Conservation (phyloP, 305 asterid species). For the Solanum hybrid region DNA sequence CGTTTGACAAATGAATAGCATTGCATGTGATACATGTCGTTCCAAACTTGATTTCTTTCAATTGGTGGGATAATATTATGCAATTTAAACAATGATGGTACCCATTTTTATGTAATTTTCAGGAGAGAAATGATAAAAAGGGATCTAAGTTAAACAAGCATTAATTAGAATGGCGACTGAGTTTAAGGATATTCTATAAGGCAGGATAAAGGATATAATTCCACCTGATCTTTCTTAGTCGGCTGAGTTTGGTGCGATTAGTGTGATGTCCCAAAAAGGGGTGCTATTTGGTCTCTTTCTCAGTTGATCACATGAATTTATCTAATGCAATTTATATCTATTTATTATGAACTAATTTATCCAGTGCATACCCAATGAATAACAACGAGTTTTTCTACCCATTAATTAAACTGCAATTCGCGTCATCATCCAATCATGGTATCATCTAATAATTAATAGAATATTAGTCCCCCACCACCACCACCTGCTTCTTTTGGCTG, state of each 20-base stretch:
- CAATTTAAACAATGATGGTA: background rate
- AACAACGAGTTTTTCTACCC: background rate
- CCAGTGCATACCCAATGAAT: background rate
- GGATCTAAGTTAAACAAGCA: background rate
- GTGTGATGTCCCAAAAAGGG: background rate
- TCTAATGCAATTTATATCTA: background rate
- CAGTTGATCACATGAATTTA: too few species aligned
- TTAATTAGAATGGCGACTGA: background rate
- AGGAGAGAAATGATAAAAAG: background rate
- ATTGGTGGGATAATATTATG: background rate
- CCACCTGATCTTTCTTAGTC: background rate
- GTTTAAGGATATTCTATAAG: background rate
- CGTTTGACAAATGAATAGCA: background rate
- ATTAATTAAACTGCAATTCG: background rate
- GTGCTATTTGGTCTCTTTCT: background rate
- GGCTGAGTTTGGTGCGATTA: background rate
- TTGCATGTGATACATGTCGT: background rate
- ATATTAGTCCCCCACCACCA: background rate
- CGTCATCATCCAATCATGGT: background rate
- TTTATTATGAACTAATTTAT: too few species aligned
- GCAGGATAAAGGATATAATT: background rate
- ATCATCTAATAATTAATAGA: background rate
- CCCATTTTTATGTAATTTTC: background rate
- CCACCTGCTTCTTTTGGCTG: background rate
- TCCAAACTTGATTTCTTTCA: background rate